phyloP scores from a whole-genome alignment of 129 eudicot species.

The Erigeron canadensis region DNA sequence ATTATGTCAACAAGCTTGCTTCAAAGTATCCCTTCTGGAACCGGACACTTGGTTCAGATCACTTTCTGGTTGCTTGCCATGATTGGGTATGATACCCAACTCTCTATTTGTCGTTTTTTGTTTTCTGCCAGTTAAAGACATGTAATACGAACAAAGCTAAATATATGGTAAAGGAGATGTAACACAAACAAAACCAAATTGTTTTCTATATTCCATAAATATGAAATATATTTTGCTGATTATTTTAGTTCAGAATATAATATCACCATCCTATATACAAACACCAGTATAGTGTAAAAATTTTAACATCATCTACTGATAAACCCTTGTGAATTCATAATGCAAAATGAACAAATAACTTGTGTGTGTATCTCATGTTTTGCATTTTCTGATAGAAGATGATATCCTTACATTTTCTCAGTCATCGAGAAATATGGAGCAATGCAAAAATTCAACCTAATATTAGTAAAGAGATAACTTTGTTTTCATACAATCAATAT shows the following conservation, averaged over 20 bases:
- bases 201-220: background rate
- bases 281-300: background rate
- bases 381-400: no score
- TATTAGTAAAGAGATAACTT: no score
- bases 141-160: background rate
- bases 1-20: slow-evolving; percentile 71
- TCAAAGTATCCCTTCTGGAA: slow-evolving; percentile 96
- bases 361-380: background rate
- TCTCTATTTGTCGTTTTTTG: slow-evolving; percentile 10
- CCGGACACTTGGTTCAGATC: slow-evolving; percentile 84
- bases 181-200: background rate
- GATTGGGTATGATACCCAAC: slow-evolving; percentile 71
- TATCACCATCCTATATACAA: background rate
- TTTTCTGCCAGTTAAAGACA: background rate
- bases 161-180: background rate
- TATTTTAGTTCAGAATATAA: background rate
- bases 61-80: slow-evolving; percentile 94
- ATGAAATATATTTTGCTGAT: no score
- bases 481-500: no score
- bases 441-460: no score
- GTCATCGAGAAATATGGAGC: background rate
- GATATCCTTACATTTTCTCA: background rate
- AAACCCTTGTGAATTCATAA: background rate
- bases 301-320: background rate
- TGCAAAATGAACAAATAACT: background rate